A percentile compares a stretch with the other conserved stretches of the same genome.
These are phyloP conservation scores for Fusarium sp. DNA, from an alignment of 2,329 filamentous ascomycete species.

Conservation along the genomic window DNA sequence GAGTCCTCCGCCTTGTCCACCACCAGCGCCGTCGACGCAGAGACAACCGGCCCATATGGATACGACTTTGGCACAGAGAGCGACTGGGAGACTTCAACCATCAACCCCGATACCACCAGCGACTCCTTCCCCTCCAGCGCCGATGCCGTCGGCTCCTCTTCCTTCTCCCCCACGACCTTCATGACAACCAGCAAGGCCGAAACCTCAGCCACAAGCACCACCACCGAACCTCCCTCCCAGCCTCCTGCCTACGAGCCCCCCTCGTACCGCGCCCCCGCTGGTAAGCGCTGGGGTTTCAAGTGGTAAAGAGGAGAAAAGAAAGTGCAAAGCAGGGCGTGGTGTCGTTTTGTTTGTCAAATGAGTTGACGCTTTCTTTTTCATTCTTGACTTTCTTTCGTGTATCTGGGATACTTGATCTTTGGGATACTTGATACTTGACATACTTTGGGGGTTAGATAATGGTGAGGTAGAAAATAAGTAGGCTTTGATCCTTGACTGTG, in stretches of 20 bases:
- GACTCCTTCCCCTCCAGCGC: conserved; percentile 20
- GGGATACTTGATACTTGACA: background rate
- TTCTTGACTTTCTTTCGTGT: conserved; percentile 19
- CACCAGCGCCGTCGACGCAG: background rate
- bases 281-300: conserved; percentile 34
- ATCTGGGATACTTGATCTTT: background rate
- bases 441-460: conserved; percentile 26
- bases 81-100: conserved; percentile 16
- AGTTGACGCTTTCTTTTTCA: background rate
- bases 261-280: conserved; percentile 36
- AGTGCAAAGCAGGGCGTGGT: background rate
- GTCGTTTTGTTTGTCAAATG: background rate
- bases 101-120: background rate
- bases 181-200: conserved; percentile 38
- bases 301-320: conserved; percentile 5
- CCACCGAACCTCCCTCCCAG: conserved; percentile 26
- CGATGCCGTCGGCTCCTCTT: conserved; percentile 13
- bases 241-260: conserved; percentile 43
- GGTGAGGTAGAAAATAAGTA: conserved; percentile 25
- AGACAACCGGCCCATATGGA: conserved; percentile 15
- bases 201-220: background rate
- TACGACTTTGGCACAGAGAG: conserved; percentile 27
- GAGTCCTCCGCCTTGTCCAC: background rate
- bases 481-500: conserved; percentile 3
- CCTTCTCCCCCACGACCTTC: conserved; percentile 38